Evolutionary conservation across 2,329 filamentous ascomycete genomes (phyloP), one percentile per base, ranked within the genome.

Genomic region (Penicillium sp.): DNA sequence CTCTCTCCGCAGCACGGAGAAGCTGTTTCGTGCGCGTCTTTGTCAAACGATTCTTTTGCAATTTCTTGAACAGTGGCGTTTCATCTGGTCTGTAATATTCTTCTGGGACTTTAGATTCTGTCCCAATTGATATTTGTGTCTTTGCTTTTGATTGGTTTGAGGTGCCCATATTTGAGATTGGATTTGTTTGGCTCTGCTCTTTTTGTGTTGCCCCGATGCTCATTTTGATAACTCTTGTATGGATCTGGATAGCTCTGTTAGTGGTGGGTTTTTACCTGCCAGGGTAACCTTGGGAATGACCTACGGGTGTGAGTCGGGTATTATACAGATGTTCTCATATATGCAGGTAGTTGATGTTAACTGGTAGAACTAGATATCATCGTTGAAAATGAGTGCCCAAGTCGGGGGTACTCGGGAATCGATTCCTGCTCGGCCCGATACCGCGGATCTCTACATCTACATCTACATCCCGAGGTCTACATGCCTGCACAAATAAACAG

Each of bases 11-110:
- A 1, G 69, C 69, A 14, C 66, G 65, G 10, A 71, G 48, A 1
- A 72, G 66, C 44, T 72, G 69, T 54, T 72, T 72, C 5, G 63
- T 66, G 45, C 69, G 67, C 5, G 65, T 72, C 8, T 40, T 59
- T 11, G 67, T 62, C 2, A 71, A 48, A 1, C 68, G 66, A 32
- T 64, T 70, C 11, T 64, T 69, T n/a, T 64, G 54, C 9, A 65
- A 56, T 3, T 40, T 56, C 50, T 68, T 70, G 54, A 70, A 67
- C 0, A 54, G 57, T 0, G 69, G 69, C 13, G 66, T 61, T 27
- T 66, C 50, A 13, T 56, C 41, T 1, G 67, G 61, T 3, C 54
- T 45, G 50, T 68, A 70, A 45, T 65, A 60, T 43, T 68, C 59
- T 13, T 58, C 48, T 36, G 63, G 60, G n/a, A 27, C 41, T 39